Percentiles rank a stretch among this genome's conserved stretches.
These are phyloP conservation scores for Chimonanthus praecox DNA, from an alignment of 164 flowering plant species.

Conservation along the genomic window DNA sequence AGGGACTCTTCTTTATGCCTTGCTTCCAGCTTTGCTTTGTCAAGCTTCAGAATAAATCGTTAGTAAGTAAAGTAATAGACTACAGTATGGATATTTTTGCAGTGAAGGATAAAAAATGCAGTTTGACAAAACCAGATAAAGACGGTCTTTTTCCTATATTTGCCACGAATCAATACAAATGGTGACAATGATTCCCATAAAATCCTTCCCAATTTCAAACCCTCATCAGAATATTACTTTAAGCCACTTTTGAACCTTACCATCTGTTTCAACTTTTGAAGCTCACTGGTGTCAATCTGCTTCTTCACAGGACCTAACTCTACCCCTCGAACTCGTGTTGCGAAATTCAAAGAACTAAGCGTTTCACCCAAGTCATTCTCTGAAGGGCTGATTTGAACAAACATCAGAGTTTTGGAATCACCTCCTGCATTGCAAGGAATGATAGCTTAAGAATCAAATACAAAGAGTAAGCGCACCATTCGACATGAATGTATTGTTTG, in stretches of 20 bases:
- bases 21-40: conserved; percentile 61
- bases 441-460: not conserved
- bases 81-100: no score
- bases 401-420: conserved; percentile 81
- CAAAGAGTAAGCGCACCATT: not conserved
- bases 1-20: conserved; percentile 65
- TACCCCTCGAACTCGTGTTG: conserved; percentile 77
- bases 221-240: not conserved
- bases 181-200: not conserved
- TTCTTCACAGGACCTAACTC: conserved; percentile 81
- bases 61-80: no score
- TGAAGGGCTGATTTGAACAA: conserved; percentile 90
- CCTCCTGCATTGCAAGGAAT: conserved; percentile 50
- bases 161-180: not conserved
- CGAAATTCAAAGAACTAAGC: conserved; percentile 81
- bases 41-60: conserved; percentile 45
- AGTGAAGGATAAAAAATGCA: no score
- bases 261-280: conserved; percentile 65
- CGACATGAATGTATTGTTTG: not conserved
- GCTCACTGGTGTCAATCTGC: conserved; percentile 70
- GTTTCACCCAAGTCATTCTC: conserved; percentile 78
- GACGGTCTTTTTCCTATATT: no score
- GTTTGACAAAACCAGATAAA: no score
- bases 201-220: not conserved
- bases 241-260: conserved; percentile 27